Percentiles rank a stretch among this genome's conserved stretches.
Evolutionary conservation across 1,284 basidiomycete species (phyloP).

Genomic region (Phellopilus nigrolimitatus): DNA sequence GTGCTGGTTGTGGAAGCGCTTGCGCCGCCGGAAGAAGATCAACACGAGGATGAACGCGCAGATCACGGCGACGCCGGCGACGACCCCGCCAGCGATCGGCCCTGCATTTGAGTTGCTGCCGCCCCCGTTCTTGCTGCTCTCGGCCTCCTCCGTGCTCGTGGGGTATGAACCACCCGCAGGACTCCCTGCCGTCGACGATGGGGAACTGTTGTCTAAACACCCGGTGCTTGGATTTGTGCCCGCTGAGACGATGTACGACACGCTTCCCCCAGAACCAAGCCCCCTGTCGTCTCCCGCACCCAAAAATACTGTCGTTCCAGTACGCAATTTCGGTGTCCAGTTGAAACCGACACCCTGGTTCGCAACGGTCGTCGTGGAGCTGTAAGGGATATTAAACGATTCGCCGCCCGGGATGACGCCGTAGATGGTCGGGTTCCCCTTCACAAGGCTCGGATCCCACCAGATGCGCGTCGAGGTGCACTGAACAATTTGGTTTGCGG

Average conservation of each 20-base stretch:
- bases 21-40: constrained; percentile 52
- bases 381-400: constrained; percentile 58
- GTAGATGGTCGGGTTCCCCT: constrained; percentile 55
- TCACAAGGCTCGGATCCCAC: constrained; percentile 48
- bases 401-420: constrained; percentile 76
- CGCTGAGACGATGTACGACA: constrained; percentile 46
- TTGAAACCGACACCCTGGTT: constrained; percentile 55
- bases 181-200: constrained; percentile 67
- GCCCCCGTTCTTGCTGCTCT: constrained; percentile 23
- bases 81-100: constrained; percentile 62
- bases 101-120: constrained; percentile 43
- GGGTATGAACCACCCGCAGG: constrained; percentile 75
- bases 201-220: constrained; percentile 56
- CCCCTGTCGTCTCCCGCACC: constrained; percentile 64
- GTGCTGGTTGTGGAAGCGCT: constrained; percentile 31
- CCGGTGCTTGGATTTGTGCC: constrained; percentile 42
- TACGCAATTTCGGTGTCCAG: constrained; percentile 62
- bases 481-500: constrained; percentile 56
- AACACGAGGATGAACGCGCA: constrained; percentile 39
- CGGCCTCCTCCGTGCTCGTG: constrained; percentile 38
- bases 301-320: constrained; percentile 59
- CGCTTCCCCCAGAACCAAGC: constrained; percentile 63
- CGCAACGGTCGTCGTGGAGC: constrained; percentile 36
- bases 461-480: constrained; percentile 56
- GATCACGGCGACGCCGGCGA: constrained; percentile 55